These are phyloP conservation scores for Sanchytrium tribonematis DNA, from an alignment of 371 early-diverging fungal genomes.

Conservation along the genomic window DNA sequence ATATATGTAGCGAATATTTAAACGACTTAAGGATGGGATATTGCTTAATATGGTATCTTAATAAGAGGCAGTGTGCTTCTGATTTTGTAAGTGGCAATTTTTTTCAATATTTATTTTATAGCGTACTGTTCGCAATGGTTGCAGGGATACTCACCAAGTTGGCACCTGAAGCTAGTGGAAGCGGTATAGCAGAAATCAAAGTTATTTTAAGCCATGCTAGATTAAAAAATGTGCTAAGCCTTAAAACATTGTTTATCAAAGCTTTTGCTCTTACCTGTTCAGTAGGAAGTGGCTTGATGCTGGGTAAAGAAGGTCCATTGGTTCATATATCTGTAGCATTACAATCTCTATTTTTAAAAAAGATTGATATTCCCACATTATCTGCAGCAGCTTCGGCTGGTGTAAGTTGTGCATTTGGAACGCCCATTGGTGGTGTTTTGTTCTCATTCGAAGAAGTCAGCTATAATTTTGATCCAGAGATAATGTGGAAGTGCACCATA, in stretches of 20 bases:
- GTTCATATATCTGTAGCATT: constrained; percentile 77
- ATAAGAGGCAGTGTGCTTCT: background rate
- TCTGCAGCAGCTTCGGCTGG: constrained; percentile 82
- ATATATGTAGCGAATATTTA: background rate
- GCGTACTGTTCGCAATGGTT: background rate
- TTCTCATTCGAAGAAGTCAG: constrained; percentile 45
- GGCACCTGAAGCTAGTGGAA: constrained; percentile 3
- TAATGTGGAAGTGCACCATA: constrained; percentile 75
- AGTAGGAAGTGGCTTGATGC: constrained; percentile 55
- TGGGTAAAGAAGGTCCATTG: constrained; percentile 83
- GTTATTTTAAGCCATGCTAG: constrained; percentile 75
- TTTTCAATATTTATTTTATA: background rate
- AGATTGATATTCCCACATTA: constrained; percentile 57
- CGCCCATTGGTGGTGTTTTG: constrained; percentile 82
- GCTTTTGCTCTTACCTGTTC: constrained; percentile 46
- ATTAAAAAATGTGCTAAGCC: constrained; percentile 55
- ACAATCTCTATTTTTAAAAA: constrained; percentile 59
- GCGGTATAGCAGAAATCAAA: constrained; percentile 18
- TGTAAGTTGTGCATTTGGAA: constrained; percentile 78
- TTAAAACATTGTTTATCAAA: constrained; percentile 55
- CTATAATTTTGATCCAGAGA: constrained; percentile 57
- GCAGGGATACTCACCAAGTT: background rate
- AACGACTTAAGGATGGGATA: background rate
- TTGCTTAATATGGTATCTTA: background rate
- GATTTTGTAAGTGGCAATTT: background rate